Evolutionary conservation across 2,329 filamentous ascomycete species (phyloP), one percentile per base, ranked within the genome.

Genomic region (Plectosphaerella cucumerina): DNA sequence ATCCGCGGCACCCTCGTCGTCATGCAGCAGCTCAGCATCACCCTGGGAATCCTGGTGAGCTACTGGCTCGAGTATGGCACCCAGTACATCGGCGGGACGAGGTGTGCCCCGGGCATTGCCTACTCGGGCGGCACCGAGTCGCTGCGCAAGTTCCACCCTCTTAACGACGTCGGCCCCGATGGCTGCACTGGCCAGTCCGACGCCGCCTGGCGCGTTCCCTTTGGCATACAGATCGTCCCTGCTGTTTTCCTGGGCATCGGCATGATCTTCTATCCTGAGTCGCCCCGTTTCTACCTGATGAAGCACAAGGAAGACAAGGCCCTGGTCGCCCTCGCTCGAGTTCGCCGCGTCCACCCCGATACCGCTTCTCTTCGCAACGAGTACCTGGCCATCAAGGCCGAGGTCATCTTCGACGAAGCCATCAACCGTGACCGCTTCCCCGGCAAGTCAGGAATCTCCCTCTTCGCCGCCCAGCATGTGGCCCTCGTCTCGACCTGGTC

Each of bases 161-260:
- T 62, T 49, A 60, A 58, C 37, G 73, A 73, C 54, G 69, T 74
- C 39, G 71, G 68, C 5, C 57, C 59, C 44, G 58, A 64, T 33
- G 72, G 65, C 39, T 78, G 74, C 49, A 66, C 65, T 1, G 74
- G 73, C 0, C 75, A 77, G 52, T 74, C 70, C 14, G 54, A 67
- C 10, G 63, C 62, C 1, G 59, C 74, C 4, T 80, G 76, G 64
- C 65, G 75, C 11, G 67, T 79, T 12, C 76, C 76, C 0, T 70
- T 79, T 46, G 73, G 68, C 1, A 55, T 79, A n/a, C 76, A 80
- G 56, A 82, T 84, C 50, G 58, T 72, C 0, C 84, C 80, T 63
- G 75, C 80, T 2, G 55, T 84, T 11, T 70, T 85, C 34, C 70
- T 86, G 1, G 70, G 77, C 6, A 52, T 64, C 23, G 81, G 81